phyloP scores from a whole-genome alignment of 768 basidiomycete species.

The Trichaptum fuscoviolaceum region DNA sequence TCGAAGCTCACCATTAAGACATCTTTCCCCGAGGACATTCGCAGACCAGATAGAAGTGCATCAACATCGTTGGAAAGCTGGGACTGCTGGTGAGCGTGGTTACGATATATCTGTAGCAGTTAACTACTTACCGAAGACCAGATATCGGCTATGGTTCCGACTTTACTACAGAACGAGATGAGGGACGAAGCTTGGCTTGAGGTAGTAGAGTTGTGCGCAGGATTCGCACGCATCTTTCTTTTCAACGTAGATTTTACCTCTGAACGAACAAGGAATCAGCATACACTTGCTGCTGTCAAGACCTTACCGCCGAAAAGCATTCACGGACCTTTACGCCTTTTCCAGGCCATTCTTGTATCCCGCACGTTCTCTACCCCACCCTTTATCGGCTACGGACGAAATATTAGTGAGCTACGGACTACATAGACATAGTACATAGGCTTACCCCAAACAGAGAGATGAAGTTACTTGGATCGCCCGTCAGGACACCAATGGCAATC shows the following conservation, averaged over 20 bases:
- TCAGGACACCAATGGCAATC: not conserved
- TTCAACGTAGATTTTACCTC: not conserved
- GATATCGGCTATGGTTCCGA: not conserved
- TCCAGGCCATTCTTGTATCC: not conserved
- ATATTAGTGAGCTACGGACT: not conserved
- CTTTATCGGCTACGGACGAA: not conserved
- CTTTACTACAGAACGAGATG: not conserved
- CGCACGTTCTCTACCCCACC: not conserved
- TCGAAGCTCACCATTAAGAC: not conserved
- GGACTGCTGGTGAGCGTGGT: not conserved
- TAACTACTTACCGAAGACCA: not conserved
- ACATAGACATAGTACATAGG: not conserved
- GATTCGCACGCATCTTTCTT: not conserved
- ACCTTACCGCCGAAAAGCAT: not conserved
- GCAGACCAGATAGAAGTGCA: not conserved
- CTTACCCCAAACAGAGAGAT: not conserved
- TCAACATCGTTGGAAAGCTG: not conserved
- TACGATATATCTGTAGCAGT: not conserved
- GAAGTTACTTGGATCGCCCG: not conserved
- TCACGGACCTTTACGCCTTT: not conserved
- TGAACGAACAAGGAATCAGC: not conserved
- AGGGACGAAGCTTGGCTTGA: not conserved
- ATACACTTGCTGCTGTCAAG: not conserved
- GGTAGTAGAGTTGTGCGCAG: not conserved
- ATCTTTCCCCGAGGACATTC: not conserved